Percentiles rank a stretch among this genome's conserved stretches.
Conservation (phyloP, 768 basidiomycete species). For the Zangia roseola region DNA sequence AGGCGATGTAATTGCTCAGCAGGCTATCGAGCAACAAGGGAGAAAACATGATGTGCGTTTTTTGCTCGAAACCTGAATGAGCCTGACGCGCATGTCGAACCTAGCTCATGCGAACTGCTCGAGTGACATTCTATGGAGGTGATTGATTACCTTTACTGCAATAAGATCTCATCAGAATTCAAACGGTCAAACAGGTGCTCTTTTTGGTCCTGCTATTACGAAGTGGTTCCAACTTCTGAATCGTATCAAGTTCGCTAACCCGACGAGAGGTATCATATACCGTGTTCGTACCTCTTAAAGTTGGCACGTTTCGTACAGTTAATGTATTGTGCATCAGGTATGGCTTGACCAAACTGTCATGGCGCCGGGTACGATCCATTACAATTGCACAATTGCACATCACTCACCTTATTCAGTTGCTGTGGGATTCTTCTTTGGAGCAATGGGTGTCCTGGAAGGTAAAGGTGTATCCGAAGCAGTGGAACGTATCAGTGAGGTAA, state of each 20-base stretch:
- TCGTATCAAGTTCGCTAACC: conserved; percentile 63
- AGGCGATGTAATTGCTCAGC: conserved; percentile 85
- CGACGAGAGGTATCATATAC: conserved; percentile 57
- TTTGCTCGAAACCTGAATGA: neutral
- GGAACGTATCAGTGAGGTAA: conserved; percentile 42
- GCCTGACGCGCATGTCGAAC: neutral
- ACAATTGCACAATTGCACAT: conserved; percentile 4
- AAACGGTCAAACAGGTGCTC: conserved; percentile 39
- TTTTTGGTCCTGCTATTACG: conserved; percentile 82
- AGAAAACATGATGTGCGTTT: conserved; percentile 69
- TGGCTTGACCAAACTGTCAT: conserved; percentile 79
- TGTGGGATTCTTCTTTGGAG: conserved; percentile 61
- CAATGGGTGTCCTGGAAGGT: conserved; percentile 81
- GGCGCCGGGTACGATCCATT: conserved; percentile 53
- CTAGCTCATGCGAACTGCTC: conserved; percentile 59
- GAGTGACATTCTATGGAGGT: conserved; percentile 76
- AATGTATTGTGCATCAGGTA: conserved; percentile 44
- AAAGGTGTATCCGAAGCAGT: conserved; percentile 53
- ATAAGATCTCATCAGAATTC: too few relatives aligned
- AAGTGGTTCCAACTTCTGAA: conserved; percentile 80
- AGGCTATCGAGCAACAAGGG: conserved; percentile 73
- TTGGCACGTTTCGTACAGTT: neutral
- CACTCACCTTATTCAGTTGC: conserved; percentile 31
- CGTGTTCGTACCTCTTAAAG: conserved; percentile 43
- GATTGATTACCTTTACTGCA: conserved; percentile 13